These are phyloP conservation scores for Scenedesmus sp. DNA, from an alignment of 163 green algal species.

Conservation along the genomic window DNA sequence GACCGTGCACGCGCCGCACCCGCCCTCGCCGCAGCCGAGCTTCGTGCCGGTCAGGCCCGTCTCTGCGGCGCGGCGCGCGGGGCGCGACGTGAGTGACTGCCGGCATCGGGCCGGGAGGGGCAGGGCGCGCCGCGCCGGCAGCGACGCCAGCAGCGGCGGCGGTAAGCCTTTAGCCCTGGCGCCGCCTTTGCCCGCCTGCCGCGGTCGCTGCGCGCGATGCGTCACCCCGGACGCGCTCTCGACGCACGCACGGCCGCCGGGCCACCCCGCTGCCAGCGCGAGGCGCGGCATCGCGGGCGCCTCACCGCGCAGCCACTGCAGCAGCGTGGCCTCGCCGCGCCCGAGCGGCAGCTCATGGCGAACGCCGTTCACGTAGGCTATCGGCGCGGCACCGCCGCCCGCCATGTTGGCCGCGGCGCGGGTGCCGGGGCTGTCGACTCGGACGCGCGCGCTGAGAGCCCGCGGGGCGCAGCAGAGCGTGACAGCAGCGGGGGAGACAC, in stretches of 20 bases:
- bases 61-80: slow-evolving; percentile 60
- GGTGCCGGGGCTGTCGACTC: too few relatives aligned
- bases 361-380: slow-evolving; percentile 87
- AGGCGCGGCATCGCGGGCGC: too few relatives aligned
- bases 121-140: neutral
- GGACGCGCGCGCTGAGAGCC: too few relatives aligned
- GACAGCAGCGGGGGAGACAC: too few relatives aligned
- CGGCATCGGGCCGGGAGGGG: neutral
- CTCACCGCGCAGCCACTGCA: slow-evolving; percentile 88
- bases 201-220: too few relatives aligned
- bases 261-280: neutral
- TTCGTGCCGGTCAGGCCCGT: slow-evolving; percentile 92
- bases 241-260: too few relatives aligned
- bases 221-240: too few relatives aligned
- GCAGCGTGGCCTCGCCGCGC: slow-evolving; percentile 80
- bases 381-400: neutral
- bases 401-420: too few relatives aligned
- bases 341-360: slow-evolving; percentile 74
- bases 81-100: neutral
- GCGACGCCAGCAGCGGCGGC: neutral
- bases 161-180: neutral
- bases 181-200: too few relatives aligned
- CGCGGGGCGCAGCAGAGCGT: too few relatives aligned
- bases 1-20: slow-evolving; percentile 97
- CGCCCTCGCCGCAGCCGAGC: slow-evolving; percentile 96